Conservation (phyloP, 2,329 filamentous ascomycete genomes). For the Botryotinia convoluta region DNA sequence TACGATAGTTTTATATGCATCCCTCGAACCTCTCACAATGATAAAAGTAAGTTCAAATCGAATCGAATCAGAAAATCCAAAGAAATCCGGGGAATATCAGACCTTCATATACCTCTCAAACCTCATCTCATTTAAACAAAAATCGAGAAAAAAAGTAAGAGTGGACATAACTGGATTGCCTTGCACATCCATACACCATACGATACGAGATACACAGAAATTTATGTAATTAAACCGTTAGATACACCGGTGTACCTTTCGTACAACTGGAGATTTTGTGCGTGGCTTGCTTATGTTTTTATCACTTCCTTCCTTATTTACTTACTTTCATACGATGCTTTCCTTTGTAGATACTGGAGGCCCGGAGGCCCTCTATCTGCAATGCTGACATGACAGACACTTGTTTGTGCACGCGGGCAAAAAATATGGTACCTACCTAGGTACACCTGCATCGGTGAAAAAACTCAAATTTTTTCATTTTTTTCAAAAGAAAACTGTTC, state of each 20-base stretch:
- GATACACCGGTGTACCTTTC: background rate
- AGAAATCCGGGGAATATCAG: background rate
- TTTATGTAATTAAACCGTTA: conserved; percentile 8
- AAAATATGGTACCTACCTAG: too few relatives aligned
- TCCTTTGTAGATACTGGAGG: too few relatives aligned
- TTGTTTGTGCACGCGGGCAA: background rate
- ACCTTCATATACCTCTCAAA: background rate
- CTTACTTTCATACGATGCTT: background rate
- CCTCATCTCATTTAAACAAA: background rate
- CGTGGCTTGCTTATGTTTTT: background rate
- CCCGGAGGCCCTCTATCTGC: background rate
- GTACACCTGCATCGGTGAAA: background rate
- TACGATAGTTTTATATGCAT: background rate
- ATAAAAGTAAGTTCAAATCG: too few relatives aligned
- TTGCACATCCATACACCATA: background rate
- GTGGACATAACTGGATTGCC: background rate
- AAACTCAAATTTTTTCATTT: too few relatives aligned
- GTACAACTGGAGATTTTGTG: background rate
- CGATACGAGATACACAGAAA: background rate
- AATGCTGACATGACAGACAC: background rate
- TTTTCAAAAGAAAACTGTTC: background rate
- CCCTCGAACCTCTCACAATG: background rate
- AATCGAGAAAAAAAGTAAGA: background rate
- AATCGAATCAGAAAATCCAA: background rate
- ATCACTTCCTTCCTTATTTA: background rate